Evolutionary conservation across 2,329 filamentous ascomycete species (phyloP).

Genomic region (Rasamsonia emersonii): DNA sequence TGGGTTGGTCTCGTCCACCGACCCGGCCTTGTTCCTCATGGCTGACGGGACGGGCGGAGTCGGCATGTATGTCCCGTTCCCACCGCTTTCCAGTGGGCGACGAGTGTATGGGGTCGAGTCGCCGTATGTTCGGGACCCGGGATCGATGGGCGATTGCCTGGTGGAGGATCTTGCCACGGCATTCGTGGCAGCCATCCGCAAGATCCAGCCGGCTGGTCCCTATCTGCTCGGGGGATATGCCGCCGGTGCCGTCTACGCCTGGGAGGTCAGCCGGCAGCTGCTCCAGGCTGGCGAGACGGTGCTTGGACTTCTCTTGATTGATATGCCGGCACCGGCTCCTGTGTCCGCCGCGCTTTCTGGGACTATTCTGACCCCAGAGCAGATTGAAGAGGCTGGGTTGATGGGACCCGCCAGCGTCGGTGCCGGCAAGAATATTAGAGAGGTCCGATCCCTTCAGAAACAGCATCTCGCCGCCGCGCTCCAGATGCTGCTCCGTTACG

Average conservation of each 20-base stretch:
- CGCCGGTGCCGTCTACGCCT: slow-evolving; percentile 21
- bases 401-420: neutral
- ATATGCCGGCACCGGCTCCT: neutral
- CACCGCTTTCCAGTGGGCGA: slow-evolving; percentile 10
- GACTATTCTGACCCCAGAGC: neutral
- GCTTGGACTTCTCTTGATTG: neutral
- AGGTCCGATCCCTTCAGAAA: neutral
- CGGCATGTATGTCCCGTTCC: slow-evolving; percentile 15
- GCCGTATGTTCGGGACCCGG: slow-evolving; percentile 13
- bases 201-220: slow-evolving; percentile 19
- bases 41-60: slow-evolving; percentile 16
- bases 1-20: slow-evolving; percentile 1
- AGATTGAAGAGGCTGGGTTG: neutral
- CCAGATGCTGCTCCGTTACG: neutral
- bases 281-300: slow-evolving; percentile 4
- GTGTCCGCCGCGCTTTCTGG: neutral
- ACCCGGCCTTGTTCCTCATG: slow-evolving; percentile 13
- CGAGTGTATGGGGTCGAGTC: slow-evolving; percentile 18
- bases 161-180: slow-evolving; percentile 3
- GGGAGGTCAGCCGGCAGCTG: slow-evolving; percentile 18
- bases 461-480: slow-evolving; percentile 1
- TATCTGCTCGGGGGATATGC: slow-evolving; percentile 24
- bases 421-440: slow-evolving; percentile 1
- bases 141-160: neutral
- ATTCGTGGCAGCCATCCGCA: slow-evolving; percentile 12